Conservation (phyloP, 805 yeast species). For the Wickerhamia fluorescens region DNA sequence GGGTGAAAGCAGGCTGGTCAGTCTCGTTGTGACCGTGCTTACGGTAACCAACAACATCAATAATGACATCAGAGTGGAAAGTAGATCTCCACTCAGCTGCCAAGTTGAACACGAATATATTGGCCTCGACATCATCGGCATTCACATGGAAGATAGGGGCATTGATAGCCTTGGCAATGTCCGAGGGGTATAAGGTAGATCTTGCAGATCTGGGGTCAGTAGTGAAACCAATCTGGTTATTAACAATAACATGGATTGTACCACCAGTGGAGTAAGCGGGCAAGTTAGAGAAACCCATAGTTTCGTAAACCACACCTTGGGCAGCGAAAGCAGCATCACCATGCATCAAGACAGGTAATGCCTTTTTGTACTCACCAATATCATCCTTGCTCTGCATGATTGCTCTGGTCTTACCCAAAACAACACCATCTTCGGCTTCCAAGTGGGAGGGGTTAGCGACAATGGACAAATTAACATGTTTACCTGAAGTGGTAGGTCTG, state of each 20-base stretch:
- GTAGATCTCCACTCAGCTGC: slow-evolving; percentile 99
- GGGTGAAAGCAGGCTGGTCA: slow-evolving; percentile 98
- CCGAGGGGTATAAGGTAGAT: slow-evolving; percentile 97
- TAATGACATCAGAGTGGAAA: slow-evolving; percentile 92
- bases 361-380: slow-evolving; percentile 74
- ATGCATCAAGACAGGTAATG: slow-evolving; percentile 87
- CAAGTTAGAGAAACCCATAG: slow-evolving; percentile 87
- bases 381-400: slow-evolving; percentile 88
- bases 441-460: slow-evolving; percentile 99
- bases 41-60: slow-evolving; percentile 97
- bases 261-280: slow-evolving; percentile 99
- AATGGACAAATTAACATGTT: slow-evolving; percentile 86
- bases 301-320: slow-evolving; percentile 98
- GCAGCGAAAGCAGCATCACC: slow-evolving; percentile 99
- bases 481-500: slow-evolving; percentile 98
- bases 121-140: slow-evolving; percentile 95
- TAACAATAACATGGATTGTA: slow-evolving; percentile 90
- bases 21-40: slow-evolving; percentile 99
- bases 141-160: slow-evolving; percentile 99
- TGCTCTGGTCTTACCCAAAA: slow-evolving; percentile 95
- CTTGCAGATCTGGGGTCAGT: slow-evolving; percentile 97
- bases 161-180: slow-evolving; percentile 91
- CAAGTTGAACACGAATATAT: slow-evolving; percentile 82
- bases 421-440: slow-evolving; percentile 99
- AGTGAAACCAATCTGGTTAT: slow-evolving; percentile 99